These are phyloP conservation scores for Sindora glabra DNA, from an alignment of 306 rosid species.

Conservation along the genomic window DNA sequence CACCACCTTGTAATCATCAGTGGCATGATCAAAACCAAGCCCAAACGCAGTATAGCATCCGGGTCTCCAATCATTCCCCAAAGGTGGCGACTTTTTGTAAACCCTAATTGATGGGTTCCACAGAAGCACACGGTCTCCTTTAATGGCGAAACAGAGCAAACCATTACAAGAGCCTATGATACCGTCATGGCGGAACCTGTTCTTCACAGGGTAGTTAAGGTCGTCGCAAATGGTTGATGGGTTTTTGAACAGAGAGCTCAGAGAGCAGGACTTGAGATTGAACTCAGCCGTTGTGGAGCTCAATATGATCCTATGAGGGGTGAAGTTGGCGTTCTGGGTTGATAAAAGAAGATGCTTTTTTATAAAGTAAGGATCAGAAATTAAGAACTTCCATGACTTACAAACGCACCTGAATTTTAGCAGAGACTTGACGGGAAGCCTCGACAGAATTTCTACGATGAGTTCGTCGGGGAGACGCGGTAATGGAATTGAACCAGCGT, in stretches of 20 bases:
- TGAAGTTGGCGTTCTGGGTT: background rate
- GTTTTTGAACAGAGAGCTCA: background rate
- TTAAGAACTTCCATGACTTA: too few relatives aligned
- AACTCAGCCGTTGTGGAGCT: background rate
- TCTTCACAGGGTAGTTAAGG: slow-evolving; percentile 14
- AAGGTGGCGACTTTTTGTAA: too few relatives aligned
- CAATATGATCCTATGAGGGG: background rate
- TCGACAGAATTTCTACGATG: too few relatives aligned
- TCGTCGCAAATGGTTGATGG: background rate
- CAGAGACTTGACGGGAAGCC: too few relatives aligned
- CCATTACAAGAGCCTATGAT: slow-evolving; percentile 6
- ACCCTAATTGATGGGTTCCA: too few relatives aligned
- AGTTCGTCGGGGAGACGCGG: too few relatives aligned
- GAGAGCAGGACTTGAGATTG: background rate
- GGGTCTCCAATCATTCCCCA: background rate
- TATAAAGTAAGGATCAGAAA: too few relatives aligned
- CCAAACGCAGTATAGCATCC: background rate
- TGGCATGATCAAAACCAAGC: background rate
- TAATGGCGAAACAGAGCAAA: background rate
- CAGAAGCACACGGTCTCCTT: too few relatives aligned
- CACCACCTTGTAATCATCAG: background rate
- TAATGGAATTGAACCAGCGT: too few relatives aligned
- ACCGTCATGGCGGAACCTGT: background rate
- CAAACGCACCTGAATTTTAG: too few relatives aligned
- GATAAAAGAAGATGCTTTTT: background rate